Conservation (phyloP, 345 rosid genomes). For the Firmiana major region DNA sequence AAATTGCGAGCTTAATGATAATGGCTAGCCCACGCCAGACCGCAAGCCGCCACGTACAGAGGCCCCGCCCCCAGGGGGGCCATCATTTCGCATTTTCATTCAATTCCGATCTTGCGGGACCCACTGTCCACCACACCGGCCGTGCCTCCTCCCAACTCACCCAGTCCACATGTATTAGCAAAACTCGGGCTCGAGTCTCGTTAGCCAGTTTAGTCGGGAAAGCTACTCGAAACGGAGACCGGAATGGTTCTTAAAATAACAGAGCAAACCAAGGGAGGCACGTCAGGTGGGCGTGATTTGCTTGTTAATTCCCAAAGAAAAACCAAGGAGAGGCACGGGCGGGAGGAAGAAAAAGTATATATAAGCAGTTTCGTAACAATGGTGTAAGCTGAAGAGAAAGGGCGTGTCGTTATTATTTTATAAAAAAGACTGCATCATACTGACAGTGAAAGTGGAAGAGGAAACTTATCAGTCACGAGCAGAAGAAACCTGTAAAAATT, state of each 20-base stretch:
- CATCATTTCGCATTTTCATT: conserved; percentile 7
- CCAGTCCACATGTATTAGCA: conserved; percentile 1
- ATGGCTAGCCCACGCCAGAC: conserved; percentile 67
- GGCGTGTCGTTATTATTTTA: no score
- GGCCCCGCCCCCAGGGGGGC: neutral
- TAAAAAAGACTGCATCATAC: no score
- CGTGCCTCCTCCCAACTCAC: no score
- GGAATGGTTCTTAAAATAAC: neutral
- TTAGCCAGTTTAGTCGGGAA: conserved; percentile 3
- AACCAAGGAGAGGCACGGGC: conserved; percentile 12
- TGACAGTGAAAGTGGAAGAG: no score
- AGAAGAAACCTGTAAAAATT: no score
- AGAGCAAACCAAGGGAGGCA: conserved; percentile 19
- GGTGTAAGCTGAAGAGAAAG: no score
- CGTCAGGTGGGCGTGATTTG: neutral
- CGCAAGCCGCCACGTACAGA: conserved; percentile 54
- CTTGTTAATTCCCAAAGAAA: neutral
- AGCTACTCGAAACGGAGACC: neutral
- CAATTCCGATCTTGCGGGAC: conserved; percentile 16
- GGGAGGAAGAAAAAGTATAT: neutral
- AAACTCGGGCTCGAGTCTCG: neutral
- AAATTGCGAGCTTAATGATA: conserved; percentile 55
- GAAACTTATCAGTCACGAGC: no score
- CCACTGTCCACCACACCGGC: conserved; percentile 20
- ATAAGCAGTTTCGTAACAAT: conserved; percentile 25